A percentile compares a stretch with the other conserved stretches of the same genome.
Evolutionary conservation across 1,284 basidiomycete genomes (phyloP).

Genomic region (Takashimella tepidaria): DNA sequence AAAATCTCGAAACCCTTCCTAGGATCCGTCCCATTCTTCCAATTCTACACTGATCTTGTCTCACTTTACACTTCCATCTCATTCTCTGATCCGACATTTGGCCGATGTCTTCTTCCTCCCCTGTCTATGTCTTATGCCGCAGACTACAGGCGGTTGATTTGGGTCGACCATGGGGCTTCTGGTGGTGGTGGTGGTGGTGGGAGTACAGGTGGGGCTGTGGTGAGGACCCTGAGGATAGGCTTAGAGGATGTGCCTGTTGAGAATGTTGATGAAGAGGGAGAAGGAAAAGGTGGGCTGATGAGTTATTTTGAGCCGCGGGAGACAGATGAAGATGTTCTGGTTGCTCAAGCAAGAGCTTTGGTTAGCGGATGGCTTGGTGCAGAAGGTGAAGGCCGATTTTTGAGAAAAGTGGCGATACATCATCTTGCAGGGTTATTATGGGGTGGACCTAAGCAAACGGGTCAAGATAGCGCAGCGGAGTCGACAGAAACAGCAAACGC

Average conservation of each 20-base stretch:
- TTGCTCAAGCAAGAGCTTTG: constrained; percentile 49
- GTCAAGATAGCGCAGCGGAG: not conserved
- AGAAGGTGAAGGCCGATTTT: constrained; percentile 49
- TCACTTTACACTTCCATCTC: constrained; percentile 85
- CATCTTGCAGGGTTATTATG: constrained; percentile 74
- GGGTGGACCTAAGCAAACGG: too few species aligned
- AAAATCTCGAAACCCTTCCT: constrained; percentile 59
- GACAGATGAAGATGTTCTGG: constrained; percentile 60
- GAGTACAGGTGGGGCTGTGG: constrained; percentile 36
- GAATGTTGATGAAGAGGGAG: too few species aligned
- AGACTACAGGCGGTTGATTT: constrained; percentile 81
- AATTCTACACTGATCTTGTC: constrained; percentile 88
- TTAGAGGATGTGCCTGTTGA: constrained; percentile 31
- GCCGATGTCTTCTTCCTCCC: constrained; percentile 68
- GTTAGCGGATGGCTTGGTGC: constrained; percentile 31
- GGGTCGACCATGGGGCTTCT: constrained; percentile 59
- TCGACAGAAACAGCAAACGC: not conserved
- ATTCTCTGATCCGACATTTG: constrained; percentile 74
- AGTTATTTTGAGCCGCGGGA: constrained; percentile 72
- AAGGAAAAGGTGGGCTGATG: constrained; percentile 43
- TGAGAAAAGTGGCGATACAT: constrained; percentile 67
- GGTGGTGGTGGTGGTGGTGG: not conserved
- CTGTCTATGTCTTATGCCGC: constrained; percentile 61
- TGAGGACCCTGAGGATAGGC: constrained; percentile 55
- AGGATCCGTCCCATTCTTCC: constrained; percentile 71